These are phyloP conservation scores for Scolecobasidium constrictum DNA, from an alignment of 2,329 filamentous ascomycete species.

Conservation along the genomic window DNA sequence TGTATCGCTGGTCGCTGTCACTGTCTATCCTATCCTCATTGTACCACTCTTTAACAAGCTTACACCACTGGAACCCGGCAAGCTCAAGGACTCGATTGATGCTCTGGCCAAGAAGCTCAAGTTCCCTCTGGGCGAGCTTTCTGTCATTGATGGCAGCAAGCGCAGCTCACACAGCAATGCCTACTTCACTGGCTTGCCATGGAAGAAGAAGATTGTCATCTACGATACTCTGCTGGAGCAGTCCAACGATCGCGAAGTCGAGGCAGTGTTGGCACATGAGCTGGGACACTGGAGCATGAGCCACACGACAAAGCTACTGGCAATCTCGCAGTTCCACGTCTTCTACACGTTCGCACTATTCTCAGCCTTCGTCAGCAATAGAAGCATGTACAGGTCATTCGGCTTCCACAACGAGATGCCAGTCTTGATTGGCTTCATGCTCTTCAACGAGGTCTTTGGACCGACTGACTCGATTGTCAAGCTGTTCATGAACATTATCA, in stretches of 20 bases:
- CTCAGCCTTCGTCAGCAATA: slow-evolving; percentile 94
- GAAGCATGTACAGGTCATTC: slow-evolving; percentile 80
- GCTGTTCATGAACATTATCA: slow-evolving; percentile 91
- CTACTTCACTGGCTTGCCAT: slow-evolving; percentile 94
- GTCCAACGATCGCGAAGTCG: slow-evolving; percentile 82
- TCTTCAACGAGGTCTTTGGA: slow-evolving; percentile 92
- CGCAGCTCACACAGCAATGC: slow-evolving; percentile 81
- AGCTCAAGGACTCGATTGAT: slow-evolving; percentile 82
- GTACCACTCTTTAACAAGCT: slow-evolving; percentile 97
- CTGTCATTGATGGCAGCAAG: slow-evolving; percentile 90
- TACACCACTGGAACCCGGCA: slow-evolving; percentile 76
- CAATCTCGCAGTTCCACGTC: slow-evolving; percentile 72
- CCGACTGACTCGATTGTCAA: slow-evolving; percentile 94
- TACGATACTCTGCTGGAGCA: slow-evolving; percentile 97
- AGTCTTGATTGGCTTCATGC: slow-evolving; percentile 92
- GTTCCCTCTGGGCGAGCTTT: slow-evolving; percentile 85
- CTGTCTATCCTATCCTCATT: slow-evolving; percentile 89
- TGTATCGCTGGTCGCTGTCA: slow-evolving; percentile 89
- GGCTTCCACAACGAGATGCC: slow-evolving; percentile 76
- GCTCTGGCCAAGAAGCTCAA: slow-evolving; percentile 64
- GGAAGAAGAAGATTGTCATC: slow-evolving; percentile 99
- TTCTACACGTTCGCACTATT: slow-evolving; percentile 97
- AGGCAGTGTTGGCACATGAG: slow-evolving; percentile 90
- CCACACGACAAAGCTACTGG: slow-evolving; percentile 85
- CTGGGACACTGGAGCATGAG: slow-evolving; percentile 94